phyloP scores from a whole-genome alignment of 805 yeast species.

The Spathaspora arborariae region DNA sequence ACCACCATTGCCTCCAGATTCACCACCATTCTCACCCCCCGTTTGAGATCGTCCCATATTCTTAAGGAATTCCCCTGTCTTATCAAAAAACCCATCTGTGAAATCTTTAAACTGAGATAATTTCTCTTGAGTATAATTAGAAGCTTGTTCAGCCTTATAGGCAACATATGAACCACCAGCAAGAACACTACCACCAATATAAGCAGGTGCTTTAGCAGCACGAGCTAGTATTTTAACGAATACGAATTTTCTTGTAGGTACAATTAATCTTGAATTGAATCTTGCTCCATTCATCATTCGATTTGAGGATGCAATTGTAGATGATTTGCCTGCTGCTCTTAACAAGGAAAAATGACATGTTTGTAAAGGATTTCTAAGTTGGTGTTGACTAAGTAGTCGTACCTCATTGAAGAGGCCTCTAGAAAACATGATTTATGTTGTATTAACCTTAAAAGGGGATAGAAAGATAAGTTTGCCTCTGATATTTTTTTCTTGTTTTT shows the following conservation, averaged over 20 bases:
- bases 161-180: conserved; percentile 94
- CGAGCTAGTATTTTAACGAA: conserved; percentile 49
- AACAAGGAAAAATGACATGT: neutral
- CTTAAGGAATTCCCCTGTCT: conserved; percentile 41
- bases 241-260: conserved; percentile 25
- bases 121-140: conserved; percentile 64
- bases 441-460: neutral
- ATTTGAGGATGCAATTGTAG: neutral
- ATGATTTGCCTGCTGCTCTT: neutral
- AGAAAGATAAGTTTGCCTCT: neutral
- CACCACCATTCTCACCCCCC: conserved; percentile 20
- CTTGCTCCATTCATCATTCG: neutral
- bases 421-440: neutral
- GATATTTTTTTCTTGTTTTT: neutral
- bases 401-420: neutral
- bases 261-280: neutral
- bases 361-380: neutral
- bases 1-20: conserved; percentile 27
- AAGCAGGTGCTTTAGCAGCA: conserved; percentile 66
- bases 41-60: conserved; percentile 22
- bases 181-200: conserved; percentile 84
- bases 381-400: neutral
- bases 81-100: conserved; percentile 52
- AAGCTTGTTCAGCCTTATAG: conserved; percentile 87
- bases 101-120: conserved; percentile 59